Evolutionary conservation across 2,329 filamentous ascomycete genomes (phyloP).

Genomic region (Penicillium sp.): DNA sequence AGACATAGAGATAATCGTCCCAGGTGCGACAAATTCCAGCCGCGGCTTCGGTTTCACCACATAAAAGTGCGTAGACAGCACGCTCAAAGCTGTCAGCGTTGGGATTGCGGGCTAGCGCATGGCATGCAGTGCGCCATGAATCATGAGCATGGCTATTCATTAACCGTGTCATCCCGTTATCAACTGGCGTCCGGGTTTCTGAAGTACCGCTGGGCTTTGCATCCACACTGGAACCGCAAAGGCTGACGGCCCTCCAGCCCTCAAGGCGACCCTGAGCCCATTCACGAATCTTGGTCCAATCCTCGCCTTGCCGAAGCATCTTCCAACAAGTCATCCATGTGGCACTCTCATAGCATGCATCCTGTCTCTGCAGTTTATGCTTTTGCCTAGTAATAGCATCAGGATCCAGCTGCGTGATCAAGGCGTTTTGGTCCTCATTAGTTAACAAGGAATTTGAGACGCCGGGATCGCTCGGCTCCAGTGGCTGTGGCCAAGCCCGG

Average conservation of each 20-base stretch:
- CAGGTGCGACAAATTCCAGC: constrained; percentile 69
- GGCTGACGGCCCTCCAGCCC: constrained; percentile 77
- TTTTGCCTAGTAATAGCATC: constrained; percentile 79
- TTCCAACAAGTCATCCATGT: constrained; percentile 95
- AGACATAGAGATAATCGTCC: constrained; percentile 81
- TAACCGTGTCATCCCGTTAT: constrained; percentile 38
- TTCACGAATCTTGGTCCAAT: constrained; percentile 65
- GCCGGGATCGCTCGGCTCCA: constrained; percentile 58
- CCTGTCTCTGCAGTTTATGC: constrained; percentile 69
- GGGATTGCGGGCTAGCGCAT: constrained; percentile 53
- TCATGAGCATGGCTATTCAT: constrained; percentile 39
- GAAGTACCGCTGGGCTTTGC: constrained; percentile 13
- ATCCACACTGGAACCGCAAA: constrained; percentile 55
- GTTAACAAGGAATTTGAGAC: constrained; percentile 54
- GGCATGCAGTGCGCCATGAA: constrained; percentile 36
- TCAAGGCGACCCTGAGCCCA: constrained; percentile 85
- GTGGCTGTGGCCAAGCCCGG: constrained; percentile 58
- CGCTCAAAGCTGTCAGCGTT: constrained; percentile 71
- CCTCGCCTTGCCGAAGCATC: constrained; percentile 78
- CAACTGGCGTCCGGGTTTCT: constrained; percentile 27
- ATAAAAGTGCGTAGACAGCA: constrained; percentile 85
- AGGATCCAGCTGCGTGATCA: constrained; percentile 86
- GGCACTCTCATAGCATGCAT: constrained; percentile 81
- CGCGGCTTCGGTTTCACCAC: constrained; percentile 73
- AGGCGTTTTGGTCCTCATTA: constrained; percentile 54